phyloP scores from a whole-genome alignment of 163 green algal genomes.

The Botryococcus braunii region DNA sequence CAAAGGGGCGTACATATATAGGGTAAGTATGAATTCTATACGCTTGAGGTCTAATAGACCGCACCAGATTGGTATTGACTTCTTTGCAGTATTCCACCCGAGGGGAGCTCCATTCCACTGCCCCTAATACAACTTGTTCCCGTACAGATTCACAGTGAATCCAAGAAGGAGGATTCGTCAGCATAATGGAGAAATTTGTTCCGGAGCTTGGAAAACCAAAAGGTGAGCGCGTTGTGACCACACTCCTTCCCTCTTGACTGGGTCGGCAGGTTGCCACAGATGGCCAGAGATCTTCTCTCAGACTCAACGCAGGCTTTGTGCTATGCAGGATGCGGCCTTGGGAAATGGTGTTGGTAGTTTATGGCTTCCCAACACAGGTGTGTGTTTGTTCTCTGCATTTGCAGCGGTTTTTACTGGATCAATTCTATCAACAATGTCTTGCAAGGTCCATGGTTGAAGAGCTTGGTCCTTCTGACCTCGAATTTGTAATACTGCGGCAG shows the following conservation, averaged over 20 bases:
- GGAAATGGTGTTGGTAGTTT: slow-evolving; percentile 83
- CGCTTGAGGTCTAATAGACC: neutral
- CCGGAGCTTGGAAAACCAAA: slow-evolving; percentile 52
- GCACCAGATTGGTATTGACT: neutral
- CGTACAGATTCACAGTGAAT: slow-evolving; percentile 81
- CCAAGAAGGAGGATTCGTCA: slow-evolving; percentile 66
- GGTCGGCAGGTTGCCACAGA: neutral
- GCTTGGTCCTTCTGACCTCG: neutral
- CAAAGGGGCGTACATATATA: slow-evolving; percentile 62
- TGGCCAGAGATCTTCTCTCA: neutral
- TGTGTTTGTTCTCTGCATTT: neutral
- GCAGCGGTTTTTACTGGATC: neutral
- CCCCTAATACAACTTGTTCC: neutral
- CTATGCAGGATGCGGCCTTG: slow-evolving; percentile 59
- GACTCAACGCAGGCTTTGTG: neutral
- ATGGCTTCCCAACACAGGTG: slow-evolving; percentile 74
- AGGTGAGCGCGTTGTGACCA: slow-evolving; percentile 19
- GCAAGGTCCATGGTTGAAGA: neutral
- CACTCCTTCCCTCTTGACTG: neutral
- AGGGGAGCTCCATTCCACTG: neutral
- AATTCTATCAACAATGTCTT: neutral
- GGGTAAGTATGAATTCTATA: slow-evolving; percentile 29
- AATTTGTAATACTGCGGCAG: slow-evolving; percentile 20
- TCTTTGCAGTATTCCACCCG: neutral
- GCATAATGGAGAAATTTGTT: slow-evolving; percentile 77